These are phyloP conservation scores for Talaromyces sp. DNA, from an alignment of 2,329 filamentous ascomycete genomes.

Conservation along the genomic window DNA sequence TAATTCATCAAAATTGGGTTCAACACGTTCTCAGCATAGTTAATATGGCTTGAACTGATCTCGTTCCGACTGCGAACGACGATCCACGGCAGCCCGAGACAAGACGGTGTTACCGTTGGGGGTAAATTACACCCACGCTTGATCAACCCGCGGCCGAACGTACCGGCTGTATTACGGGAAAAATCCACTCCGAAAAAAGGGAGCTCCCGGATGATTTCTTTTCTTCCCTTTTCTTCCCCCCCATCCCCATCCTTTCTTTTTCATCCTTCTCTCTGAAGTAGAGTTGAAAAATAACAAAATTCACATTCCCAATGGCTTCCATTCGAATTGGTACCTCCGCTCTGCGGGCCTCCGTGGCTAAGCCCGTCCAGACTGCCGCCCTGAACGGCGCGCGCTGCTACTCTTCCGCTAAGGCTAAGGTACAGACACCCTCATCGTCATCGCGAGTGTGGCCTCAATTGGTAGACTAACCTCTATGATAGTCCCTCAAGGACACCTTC, in stretches of 20 bases:
- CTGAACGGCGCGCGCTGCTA: slow-evolving; percentile 88
- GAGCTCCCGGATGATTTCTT: slow-evolving; percentile 35
- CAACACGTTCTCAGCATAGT: not conserved
- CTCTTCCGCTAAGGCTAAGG: slow-evolving; percentile 83
- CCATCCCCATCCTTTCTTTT: slow-evolving; percentile 33
- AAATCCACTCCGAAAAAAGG: slow-evolving; percentile 23
- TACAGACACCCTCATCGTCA: too few relatives aligned
- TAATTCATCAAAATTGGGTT: too few relatives aligned
- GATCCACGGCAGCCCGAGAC: slow-evolving; percentile 9
- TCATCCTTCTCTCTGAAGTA: slow-evolving; percentile 30
- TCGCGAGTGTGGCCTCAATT: too few relatives aligned
- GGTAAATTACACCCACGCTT: slow-evolving; percentile 29
- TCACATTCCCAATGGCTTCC: slow-evolving; percentile 67
- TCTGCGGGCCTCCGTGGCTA: slow-evolving; percentile 73
- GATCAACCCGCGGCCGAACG: slow-evolving; percentile 16
- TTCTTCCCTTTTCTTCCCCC: slow-evolving; percentile 40
- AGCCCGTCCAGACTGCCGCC: slow-evolving; percentile 69
- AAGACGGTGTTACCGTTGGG: slow-evolving; percentile 23
- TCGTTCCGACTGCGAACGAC: not conserved
- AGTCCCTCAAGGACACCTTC: slow-evolving; percentile 99
- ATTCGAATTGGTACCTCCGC: slow-evolving; percentile 79
- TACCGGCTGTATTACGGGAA: slow-evolving; percentile 35
- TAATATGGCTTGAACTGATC: not conserved
- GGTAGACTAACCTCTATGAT: slow-evolving; percentile 29
- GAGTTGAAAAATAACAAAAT: slow-evolving; percentile 11